Evolutionary conservation across 2,329 filamentous ascomycete species (phyloP).

Genomic region (Pezicula neosporulosa): DNA sequence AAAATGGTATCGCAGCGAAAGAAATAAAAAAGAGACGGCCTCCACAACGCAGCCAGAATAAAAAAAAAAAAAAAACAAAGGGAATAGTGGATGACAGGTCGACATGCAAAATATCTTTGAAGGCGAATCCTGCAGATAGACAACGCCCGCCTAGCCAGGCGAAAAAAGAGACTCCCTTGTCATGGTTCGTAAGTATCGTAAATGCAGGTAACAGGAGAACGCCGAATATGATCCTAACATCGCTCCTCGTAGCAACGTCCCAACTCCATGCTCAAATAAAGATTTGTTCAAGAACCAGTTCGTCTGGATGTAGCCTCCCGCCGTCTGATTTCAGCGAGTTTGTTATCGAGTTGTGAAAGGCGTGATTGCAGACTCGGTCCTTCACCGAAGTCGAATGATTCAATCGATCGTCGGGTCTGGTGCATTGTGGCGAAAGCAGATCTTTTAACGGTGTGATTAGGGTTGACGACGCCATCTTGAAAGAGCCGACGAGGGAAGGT

Average conservation of each 20-base stretch:
- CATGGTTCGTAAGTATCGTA: neutral
- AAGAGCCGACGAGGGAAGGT: conserved; percentile 59
- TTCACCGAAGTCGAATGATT: conserved; percentile 26
- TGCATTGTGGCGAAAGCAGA: conserved; percentile 57
- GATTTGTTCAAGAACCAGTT: neutral
- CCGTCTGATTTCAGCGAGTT: conserved; percentile 24
- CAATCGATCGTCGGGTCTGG: conserved; percentile 33
- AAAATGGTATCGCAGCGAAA: too few relatives aligned
- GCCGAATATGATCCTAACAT: neutral
- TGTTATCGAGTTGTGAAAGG: conserved; percentile 21
- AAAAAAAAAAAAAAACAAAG: too few relatives aligned
- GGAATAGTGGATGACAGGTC: too few relatives aligned
- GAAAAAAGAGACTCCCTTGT: neutral
- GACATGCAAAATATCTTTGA: too few relatives aligned
- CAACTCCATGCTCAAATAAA: neutral
- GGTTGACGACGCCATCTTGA: conserved; percentile 25
- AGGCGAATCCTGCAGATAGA: neutral
- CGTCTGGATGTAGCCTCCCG: conserved; percentile 12
- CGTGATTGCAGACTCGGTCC: conserved; percentile 21
- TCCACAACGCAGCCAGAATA: too few relatives aligned
- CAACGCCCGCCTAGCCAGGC: neutral
- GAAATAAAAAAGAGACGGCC: too few relatives aligned
- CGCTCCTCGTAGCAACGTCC: neutral
- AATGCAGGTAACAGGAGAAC: neutral
- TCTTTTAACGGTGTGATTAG: conserved; percentile 30